A percentile compares a stretch with the other conserved stretches of the same genome.
phyloP scores from a whole-genome alignment of 108 stramenopile genomes.

The Cyclostephanos tholiformis region DNA sequence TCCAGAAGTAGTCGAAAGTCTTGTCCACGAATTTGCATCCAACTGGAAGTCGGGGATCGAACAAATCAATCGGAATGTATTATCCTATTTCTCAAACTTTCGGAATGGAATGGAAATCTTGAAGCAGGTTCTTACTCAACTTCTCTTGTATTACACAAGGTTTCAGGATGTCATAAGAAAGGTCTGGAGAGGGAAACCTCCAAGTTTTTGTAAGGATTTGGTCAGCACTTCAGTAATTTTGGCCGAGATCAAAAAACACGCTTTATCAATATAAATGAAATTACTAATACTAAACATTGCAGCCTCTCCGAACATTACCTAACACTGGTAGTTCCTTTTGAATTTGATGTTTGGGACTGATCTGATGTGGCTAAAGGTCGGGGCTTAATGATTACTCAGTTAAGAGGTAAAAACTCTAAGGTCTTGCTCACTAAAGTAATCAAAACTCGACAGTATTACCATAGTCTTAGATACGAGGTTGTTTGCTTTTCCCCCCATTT shows the following conservation, averaged over 20 bases:
- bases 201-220: conserved; percentile 92
- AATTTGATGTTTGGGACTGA: too few relatives aligned
- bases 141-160: conserved; percentile 96
- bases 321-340: too few relatives aligned
- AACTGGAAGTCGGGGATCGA: conserved; percentile 93
- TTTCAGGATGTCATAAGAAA: conserved; percentile 95
- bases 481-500: too few relatives aligned
- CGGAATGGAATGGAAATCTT: conserved; percentile 98
- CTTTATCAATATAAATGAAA: conserved; percentile 1
- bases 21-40: conserved; percentile 93
- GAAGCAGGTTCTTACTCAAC: conserved; percentile 96
- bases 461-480: too few relatives aligned
- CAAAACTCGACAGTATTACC: too few relatives aligned
- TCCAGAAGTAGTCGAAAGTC: conserved; percentile 81
- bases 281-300: not conserved
- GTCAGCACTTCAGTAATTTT: conserved; percentile 93
- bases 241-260: conserved; percentile 96
- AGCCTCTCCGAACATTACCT: not conserved
- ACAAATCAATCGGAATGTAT: conserved; percentile 94
- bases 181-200: conserved; percentile 80
- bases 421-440: too few relatives aligned
- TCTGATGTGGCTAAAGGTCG: too few relatives aligned
- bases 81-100: conserved; percentile 96
- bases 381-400: too few relatives aligned
- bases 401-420: too few relatives aligned